phyloP scores from a whole-genome alignment of 306 rosid genomes.

The Fragaria vesca region DNA sequence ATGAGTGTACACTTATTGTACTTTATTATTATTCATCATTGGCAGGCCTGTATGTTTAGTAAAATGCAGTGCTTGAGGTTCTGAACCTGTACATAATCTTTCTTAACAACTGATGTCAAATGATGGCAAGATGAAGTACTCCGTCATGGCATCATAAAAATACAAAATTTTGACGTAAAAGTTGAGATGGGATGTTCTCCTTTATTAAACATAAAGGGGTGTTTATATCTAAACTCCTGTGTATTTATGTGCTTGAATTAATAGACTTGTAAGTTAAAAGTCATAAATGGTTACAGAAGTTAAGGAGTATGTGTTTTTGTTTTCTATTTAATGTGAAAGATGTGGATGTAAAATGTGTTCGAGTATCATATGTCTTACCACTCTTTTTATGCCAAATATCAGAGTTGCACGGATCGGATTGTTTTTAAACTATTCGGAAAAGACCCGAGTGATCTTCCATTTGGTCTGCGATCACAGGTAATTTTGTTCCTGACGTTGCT shows the following conservation, averaged over 20 bases:
- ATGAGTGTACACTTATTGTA: not conserved
- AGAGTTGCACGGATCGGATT: conserved; percentile 90
- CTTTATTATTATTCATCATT: not conserved
- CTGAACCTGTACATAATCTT: not conserved
- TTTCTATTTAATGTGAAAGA: not conserved
- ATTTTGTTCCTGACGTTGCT: conserved; percentile 21
- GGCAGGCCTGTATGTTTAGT: not conserved
- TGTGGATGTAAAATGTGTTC: conserved; percentile 3
- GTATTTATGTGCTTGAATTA: not conserved
- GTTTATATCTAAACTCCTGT: not conserved
- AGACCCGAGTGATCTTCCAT: conserved; percentile 79
- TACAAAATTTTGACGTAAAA: not conserved
- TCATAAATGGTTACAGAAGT: not conserved
- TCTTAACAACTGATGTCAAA: not conserved
- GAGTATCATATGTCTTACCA: conserved; percentile 13
- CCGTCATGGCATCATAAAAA: not conserved
- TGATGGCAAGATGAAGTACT: conserved; percentile 2
- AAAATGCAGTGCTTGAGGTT: not conserved
- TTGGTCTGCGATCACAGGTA: conserved; percentile 74
- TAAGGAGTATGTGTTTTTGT: not conserved
- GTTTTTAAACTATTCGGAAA: conserved; percentile 93
- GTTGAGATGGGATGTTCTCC: not conserved
- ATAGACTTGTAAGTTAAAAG: not conserved
- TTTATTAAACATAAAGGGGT: not conserved
- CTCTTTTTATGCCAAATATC: conserved; percentile 29